phyloP scores from a whole-genome alignment of 306 rosid genomes.

The Nissolia schottii region DNA sequence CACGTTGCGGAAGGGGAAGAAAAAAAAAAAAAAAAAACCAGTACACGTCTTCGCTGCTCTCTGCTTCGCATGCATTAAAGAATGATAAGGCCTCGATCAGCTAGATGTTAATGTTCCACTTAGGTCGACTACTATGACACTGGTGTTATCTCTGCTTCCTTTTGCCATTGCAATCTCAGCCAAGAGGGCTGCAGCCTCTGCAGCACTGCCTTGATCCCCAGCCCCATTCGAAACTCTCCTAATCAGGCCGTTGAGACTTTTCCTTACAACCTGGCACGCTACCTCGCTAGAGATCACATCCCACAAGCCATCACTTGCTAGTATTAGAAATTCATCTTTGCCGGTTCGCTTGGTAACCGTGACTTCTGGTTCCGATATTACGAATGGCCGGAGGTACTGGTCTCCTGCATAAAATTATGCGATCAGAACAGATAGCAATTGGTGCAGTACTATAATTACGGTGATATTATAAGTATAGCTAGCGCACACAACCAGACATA shows the following conservation, averaged over 20 bases:
- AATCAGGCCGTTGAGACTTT: conserved; percentile 42
- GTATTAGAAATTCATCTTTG: conserved; percentile 72
- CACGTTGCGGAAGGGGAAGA: not conserved
- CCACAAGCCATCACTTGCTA: conserved; percentile 93
- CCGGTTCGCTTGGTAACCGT: conserved; percentile 58
- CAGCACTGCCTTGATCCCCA: conserved; percentile 28
- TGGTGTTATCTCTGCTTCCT: conserved; percentile 83
- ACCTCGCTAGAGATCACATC: conserved; percentile 63
- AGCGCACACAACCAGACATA: not conserved
- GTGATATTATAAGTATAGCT: not conserved
- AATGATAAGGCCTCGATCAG: not conserved
- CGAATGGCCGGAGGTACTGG: conserved; percentile 69
- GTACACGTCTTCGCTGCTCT: not conserved
- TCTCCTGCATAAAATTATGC: conserved; percentile 50
- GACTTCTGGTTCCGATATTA: conserved; percentile 83
- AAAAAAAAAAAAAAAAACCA: not conserved
- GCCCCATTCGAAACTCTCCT: conserved; percentile 20
- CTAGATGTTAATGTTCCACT: conserved; percentile 32
- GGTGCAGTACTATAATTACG: not conserved
- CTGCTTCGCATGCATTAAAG: not conserved
- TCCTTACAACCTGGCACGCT: conserved; percentile 68
- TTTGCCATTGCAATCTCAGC: conserved; percentile 69
- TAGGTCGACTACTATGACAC: conserved; percentile 74
- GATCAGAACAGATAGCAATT: not conserved
- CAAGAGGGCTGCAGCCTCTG: conserved; percentile 66